Evolutionary conservation across 2,329 filamentous ascomycete species (phyloP), one percentile per base, ranked within the genome.

Genomic region (Rhynchosporium graminicola): DNA sequence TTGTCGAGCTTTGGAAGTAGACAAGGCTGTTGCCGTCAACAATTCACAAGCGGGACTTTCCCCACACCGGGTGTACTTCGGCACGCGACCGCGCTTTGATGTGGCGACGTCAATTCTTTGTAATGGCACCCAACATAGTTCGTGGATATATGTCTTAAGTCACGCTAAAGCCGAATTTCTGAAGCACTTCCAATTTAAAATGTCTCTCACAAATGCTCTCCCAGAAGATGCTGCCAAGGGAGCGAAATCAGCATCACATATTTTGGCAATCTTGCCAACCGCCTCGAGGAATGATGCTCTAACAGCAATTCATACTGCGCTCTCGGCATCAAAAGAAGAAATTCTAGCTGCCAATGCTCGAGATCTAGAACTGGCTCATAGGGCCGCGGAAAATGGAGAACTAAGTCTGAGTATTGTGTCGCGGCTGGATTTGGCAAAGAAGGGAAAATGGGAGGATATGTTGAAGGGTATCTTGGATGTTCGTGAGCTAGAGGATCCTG

Each of bases 381-480:
- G 84, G 70, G 90, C 91, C 55, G 91, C 90, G 26, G 84, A 87
- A 15, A 84, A 87, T 71, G 94, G 94, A 46, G 80, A 86, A 54
- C 79, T 98, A 56, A 94, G 87, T 75, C 83, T 89, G 72, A 95
- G 91, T 72, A 83, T 98, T 29, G 85, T 97, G 38, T 95, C 96
- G 72, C 85, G 95, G 61, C 82, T 99, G 65, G 94, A 99, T 76
- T 80, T 99, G 55, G 87, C 86, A 55, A 89, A 90, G 75, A 85
- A 87, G 73, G 94, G 94, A 63, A 98, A 98, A 79, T 99, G 89
- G 82, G 93, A 97, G 73, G 95, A 98, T 74, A 98, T 99, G 95
- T 82, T 99, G 67, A 89, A 93, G 79, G 95, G 95, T 31, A 96
- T 99, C 65, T 78, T 96, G 64, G 92, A 97, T 77, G 95, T 99